A percentile compares a stretch with the other conserved stretches of the same genome.
These are phyloP conservation scores for Xylariaceae sp. DNA, from an alignment of 2,329 filamentous ascomycete species.

Conservation along the genomic window DNA sequence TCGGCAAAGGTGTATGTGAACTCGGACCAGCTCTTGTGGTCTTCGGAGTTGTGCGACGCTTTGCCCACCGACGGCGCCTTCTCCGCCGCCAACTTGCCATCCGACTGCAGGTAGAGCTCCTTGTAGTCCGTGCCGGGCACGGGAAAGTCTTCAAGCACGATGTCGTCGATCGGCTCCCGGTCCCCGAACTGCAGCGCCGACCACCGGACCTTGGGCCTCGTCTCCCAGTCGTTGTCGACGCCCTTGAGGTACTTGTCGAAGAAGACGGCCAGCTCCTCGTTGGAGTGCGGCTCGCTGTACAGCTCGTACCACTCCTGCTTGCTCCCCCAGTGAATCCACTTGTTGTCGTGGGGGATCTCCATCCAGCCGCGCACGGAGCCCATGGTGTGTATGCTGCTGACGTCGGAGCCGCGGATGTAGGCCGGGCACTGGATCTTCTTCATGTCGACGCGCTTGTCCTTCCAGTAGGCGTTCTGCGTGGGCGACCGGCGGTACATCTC, in stretches of 20 bases:
- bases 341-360: constrained; percentile 28
- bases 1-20: constrained; percentile 34
- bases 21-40: constrained; percentile 14
- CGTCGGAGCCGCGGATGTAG: constrained; percentile 27
- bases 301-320: constrained; percentile 40
- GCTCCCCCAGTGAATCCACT: constrained; percentile 35
- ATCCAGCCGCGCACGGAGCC: constrained; percentile 28
- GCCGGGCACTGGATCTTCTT: constrained; percentile 27
- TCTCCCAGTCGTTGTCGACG: constrained; percentile 36
- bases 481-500: constrained; percentile 33
- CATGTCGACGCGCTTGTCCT: constrained; percentile 29
- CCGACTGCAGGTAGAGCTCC: constrained; percentile 22
- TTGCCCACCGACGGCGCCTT: constrained; percentile 3
- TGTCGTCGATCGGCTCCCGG: constrained; percentile 23
- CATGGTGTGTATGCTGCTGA: constrained; percentile 19
- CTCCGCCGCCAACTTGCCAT: constrained; percentile 4
- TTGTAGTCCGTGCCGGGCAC: constrained; percentile 25
- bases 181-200: constrained; percentile 30
- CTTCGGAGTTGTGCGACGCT: constrained; percentile 27
- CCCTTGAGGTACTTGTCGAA: constrained; percentile 39
- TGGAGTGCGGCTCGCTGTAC: constrained; percentile 25
- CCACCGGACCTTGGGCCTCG: constrained; percentile 36
- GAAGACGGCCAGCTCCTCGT: constrained; percentile 31
- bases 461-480: constrained; percentile 28
- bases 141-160: constrained; percentile 27